Evolutionary conservation across 208 protist species (phyloP), one percentile per base, ranked within the genome.

Genomic region (Trichomonas gallinae): DNA sequence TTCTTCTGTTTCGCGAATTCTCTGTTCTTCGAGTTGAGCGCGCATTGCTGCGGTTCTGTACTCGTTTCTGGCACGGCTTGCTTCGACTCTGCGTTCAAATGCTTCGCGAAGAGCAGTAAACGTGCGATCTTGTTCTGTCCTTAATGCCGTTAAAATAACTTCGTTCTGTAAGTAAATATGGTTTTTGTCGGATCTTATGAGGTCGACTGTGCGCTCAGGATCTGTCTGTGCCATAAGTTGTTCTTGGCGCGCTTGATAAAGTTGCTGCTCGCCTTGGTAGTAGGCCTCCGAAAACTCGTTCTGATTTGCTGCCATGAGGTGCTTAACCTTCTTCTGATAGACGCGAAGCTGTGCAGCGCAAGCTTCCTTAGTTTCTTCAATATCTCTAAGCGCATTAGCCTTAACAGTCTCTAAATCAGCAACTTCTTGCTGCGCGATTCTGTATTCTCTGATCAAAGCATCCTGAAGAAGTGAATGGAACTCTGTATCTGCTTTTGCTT

Each of bases 291-390:
- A 34, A 48, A 51, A 93, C 31, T 93, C 87, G 36, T 93, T 93
- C 31, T 93, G 87, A 51, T 93, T 93, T 4, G 87, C 40, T 0
- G 87, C 87, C 87, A 93, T 93, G 21, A 93, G 44, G 45, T 93
- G 87, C 34, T 93, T 93, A 0, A 93, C 87, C 31, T 93, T 93
- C 44, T 40, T 48, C 44, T 93, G 87, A 58, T 93, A 93, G n/a
- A 93, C 87, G 8, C 34, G 23, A 13, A 93, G 36, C 46, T 93
- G 40, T 34, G 87, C 40, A 21, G 87, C 87, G 13, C 40, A 93
- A 0, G 45, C 87, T 40, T 93, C 87, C 38, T 93, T 93, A 34
- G 45, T 93, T 93, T 93, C 87, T 51, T 93, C 87, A 6, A 93
- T 93, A 34, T 93, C 87, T 3, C 87, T 0, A 6, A 49, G 40